Percentiles rank a stretch among this genome's conserved stretches.
Conservation (phyloP, 1,139 yeast genomes). For the Candida pseudoviswanathii region DNA sequence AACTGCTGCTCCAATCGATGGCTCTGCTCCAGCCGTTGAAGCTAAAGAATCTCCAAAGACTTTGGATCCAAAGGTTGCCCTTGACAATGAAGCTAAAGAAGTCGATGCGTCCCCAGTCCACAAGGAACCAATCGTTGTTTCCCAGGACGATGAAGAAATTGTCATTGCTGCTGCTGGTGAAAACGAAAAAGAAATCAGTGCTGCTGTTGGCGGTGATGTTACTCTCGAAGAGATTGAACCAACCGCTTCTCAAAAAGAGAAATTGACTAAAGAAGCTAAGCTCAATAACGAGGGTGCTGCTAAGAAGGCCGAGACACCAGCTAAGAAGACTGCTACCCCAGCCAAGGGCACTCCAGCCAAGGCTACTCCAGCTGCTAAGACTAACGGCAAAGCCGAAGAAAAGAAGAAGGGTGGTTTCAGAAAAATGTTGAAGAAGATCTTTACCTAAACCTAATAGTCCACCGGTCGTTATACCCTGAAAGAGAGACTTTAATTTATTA, state of each 20-base stretch:
- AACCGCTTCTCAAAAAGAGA: constrained; percentile 38
- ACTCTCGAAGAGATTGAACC: constrained; percentile 49
- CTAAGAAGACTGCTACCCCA: constrained; percentile 5
- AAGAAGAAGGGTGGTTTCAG: constrained; percentile 20
- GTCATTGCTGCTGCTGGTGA: constrained; percentile 45
- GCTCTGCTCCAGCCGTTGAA: constrained; percentile 1
- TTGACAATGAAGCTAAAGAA: constrained; percentile 26
- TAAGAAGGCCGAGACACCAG: constrained; percentile 12
- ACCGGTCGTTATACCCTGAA: neutral
- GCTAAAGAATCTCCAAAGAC: constrained; percentile 24
- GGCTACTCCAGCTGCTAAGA: constrained; percentile 1
- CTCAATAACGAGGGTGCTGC: constrained; percentile 16
- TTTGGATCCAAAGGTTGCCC: constrained; percentile 33
- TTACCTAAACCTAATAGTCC: constrained; percentile 6
- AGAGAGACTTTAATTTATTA: constrained; percentile 1
- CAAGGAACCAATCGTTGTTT: constrained; percentile 13
- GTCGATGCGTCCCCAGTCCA: constrained; percentile 27
- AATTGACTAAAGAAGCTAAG: constrained; percentile 38
- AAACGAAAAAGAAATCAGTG: constrained; percentile 29
- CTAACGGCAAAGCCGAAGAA: constrained; percentile 15
- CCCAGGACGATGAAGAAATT: constrained; percentile 31
- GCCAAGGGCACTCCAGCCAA: constrained; percentile 4
- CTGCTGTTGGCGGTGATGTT: constrained; percentile 41
- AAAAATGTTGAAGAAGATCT: constrained; percentile 17
- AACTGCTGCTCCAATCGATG: constrained; percentile 11